Percentiles rank a stretch among this genome's conserved stretches.
These are phyloP conservation scores for Pneumocystis canis DNA, from an alignment of 1,139 yeast species.

Conservation along the genomic window DNA sequence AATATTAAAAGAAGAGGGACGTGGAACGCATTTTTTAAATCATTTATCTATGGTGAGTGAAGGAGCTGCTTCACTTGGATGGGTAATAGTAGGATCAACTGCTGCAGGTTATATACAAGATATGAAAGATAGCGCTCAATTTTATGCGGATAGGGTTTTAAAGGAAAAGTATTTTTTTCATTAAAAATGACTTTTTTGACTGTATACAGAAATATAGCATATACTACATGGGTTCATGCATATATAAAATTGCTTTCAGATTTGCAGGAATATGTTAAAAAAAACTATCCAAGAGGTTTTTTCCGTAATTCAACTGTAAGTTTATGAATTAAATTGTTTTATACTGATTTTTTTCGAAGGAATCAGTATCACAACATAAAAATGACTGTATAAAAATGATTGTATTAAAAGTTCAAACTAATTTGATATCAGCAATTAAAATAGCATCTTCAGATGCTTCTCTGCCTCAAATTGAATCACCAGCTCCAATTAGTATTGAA, in stretches of 20 bases:
- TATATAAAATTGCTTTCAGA: constrained; percentile 52
- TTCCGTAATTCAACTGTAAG: constrained; percentile 51
- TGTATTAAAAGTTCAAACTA: constrained; percentile 22
- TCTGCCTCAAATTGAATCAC: constrained; percentile 28
- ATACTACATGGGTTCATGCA: constrained; percentile 66
- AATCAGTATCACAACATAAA: constrained; percentile 11
- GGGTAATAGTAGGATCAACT: constrained; percentile 65
- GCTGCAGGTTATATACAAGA: constrained; percentile 64
- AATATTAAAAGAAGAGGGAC: constrained; percentile 47
- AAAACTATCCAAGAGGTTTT: constrained; percentile 67
- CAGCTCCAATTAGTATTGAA: constrained; percentile 24
- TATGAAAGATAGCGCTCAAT: constrained; percentile 79
- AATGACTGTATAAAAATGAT: constrained; percentile 14
- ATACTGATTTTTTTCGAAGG: constrained; percentile 25
- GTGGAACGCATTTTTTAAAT: constrained; percentile 48
- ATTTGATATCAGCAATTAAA: constrained; percentile 28
- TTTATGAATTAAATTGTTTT: background rate
- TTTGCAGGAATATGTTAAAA: constrained; percentile 58
- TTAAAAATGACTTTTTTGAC: background rate
- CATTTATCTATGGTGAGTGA: constrained; percentile 76
- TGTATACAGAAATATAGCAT: constrained; percentile 33
- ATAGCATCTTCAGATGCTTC: constrained; percentile 77
- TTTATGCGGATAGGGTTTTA: constrained; percentile 81
- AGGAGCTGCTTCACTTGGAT: constrained; percentile 79
- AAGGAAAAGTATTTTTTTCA: constrained; percentile 39